These are phyloP conservation scores for Phaffia australis DNA, from an alignment of 768 basidiomycete species.

Conservation along the genomic window DNA sequence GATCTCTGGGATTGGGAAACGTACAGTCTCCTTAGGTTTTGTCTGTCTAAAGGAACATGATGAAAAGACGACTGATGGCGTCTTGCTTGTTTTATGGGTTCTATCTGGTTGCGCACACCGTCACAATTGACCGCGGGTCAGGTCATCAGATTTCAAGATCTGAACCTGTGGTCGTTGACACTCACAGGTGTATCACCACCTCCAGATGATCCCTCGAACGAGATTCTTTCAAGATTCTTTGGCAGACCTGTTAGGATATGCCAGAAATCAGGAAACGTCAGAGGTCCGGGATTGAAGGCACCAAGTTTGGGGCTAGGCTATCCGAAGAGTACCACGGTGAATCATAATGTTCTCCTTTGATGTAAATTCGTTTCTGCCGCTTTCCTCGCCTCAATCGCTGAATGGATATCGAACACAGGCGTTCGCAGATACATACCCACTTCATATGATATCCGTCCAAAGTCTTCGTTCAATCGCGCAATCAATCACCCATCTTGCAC, in stretches of 20 bases:
- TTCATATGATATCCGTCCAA: too few species aligned
- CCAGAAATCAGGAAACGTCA: background rate
- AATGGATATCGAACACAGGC: too few species aligned
- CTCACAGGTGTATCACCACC: constrained; percentile 18
- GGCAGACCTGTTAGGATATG: constrained; percentile 9
- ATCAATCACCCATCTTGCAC: too few species aligned
- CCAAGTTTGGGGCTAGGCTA: background rate
- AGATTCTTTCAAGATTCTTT: constrained; percentile 12
- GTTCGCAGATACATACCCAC: too few species aligned
- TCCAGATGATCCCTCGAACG: background rate
- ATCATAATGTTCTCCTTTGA: too few species aligned
- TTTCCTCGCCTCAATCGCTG: too few species aligned
- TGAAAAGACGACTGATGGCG: background rate
- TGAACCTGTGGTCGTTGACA: constrained; percentile 14
- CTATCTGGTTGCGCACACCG: background rate
- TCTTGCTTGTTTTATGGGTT: background rate
- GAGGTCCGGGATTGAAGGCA: constrained; percentile 12
- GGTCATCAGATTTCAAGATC: background rate
- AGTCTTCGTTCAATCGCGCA: too few species aligned
- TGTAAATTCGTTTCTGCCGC: too few species aligned
- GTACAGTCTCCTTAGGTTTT: background rate
- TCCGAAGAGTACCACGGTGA: too few species aligned
- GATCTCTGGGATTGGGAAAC: background rate
- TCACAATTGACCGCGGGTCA: background rate
- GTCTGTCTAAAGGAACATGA: background rate